phyloP scores from a whole-genome alignment of 257 asterid genomes.

The Solanum medicagineum region DNA sequence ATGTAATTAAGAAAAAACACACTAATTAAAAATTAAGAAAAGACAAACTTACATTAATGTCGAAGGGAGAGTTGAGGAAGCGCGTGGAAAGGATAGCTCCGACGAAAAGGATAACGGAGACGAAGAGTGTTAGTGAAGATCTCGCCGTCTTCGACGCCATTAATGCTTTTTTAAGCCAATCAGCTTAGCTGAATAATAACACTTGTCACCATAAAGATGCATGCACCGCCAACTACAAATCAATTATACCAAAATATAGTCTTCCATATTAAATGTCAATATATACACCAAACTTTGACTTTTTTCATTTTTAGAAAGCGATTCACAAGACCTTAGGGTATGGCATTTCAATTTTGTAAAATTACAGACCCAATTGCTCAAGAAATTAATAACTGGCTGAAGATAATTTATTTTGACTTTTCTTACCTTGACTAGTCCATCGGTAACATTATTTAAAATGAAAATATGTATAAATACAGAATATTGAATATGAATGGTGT shows the following conservation, averaged over 20 bases:
- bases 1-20: too few relatives aligned
- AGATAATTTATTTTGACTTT: not conserved
- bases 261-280: not conserved
- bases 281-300: not conserved
- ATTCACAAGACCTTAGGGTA: not conserved
- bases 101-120: conserved; percentile 30
- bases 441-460: not conserved
- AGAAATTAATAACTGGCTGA: not conserved
- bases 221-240: not conserved
- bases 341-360: not conserved
- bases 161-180: not conserved
- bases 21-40: too few relatives aligned
- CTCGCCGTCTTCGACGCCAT: not conserved
- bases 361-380: not conserved
- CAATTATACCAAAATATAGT: not conserved
- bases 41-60: conserved; percentile 24
- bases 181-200: not conserved
- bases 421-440: not conserved
- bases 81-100: conserved; percentile 76
- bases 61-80: conserved; percentile 41
- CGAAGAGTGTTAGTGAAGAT: conserved; percentile 30
- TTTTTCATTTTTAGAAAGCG: not conserved
- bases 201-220: not conserved
- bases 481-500: not conserved
- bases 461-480: too few relatives aligned